Base-by-base conservation (phyloP, 179 eudicot genomes). In the Amaranthus tricolor region DNA sequence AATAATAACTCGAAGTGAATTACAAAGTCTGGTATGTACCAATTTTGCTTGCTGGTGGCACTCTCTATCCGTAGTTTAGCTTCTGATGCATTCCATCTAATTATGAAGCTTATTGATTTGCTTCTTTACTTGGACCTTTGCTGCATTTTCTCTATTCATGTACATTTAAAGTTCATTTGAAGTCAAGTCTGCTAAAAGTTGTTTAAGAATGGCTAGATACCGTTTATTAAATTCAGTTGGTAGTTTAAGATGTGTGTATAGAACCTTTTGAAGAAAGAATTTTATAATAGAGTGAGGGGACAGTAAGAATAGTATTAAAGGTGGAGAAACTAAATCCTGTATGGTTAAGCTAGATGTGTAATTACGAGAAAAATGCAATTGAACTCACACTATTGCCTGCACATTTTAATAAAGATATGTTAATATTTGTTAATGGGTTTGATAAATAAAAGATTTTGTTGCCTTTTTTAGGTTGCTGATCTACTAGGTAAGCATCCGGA, bases 401-500 rank as follows among this genome's bases (percentile, higher is more conserved):
- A n/a, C 43, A 43, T 20, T 66, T 6, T 66, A 44, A 11, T 15
- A 66, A 40, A 6, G 48, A 16, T 53, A 13, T 67, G 53, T 61
- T 6, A 60, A 24, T 14, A 14, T 48, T 45, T 61, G 70, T 54
- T 59, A 59, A 60, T 60, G 73, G 54, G 43, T 49, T 66, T 63
- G 76, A 54, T 63, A 61, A 58, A 20, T 20, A 47, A 14, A 9
- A 68, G 59, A 52, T 68, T 19, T 52, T 21, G 14, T 16, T 52
- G 19, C 57, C n/a, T 20, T 48, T 78, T 81, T 77, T 85, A 94
- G 98, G 87, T 94, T 76, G 82, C 85, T 77, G 98, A 94, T 90
- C 79, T 94, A 72, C 80, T 94, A 79, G 96, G 92, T 52, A 90
- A 92, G 84, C 77, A 88, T 80, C 89, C 94, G 20, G 98, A 86